Evolutionary conservation across 1,284 basidiomycete species (phyloP).

Genomic region (Irpex sp.): DNA sequence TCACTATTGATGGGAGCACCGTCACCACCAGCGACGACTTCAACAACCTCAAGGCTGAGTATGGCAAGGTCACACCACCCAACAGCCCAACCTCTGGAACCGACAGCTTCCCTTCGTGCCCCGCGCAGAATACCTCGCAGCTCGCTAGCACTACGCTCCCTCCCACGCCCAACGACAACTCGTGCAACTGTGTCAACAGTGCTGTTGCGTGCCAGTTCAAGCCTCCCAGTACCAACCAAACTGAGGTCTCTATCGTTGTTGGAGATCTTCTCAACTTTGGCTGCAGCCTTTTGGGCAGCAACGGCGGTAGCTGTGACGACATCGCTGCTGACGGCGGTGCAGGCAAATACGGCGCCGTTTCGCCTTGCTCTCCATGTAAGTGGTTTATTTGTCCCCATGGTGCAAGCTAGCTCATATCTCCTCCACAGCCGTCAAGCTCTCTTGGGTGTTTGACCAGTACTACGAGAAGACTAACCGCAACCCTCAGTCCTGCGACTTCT

Average conservation of each 20-base stretch:
- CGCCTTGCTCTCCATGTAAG: conserved; percentile 73
- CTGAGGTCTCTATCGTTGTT: conserved; percentile 45
- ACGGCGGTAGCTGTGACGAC: conserved; percentile 59
- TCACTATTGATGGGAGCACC: conserved; percentile 65
- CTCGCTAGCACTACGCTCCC: conserved; percentile 71
- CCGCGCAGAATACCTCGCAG: conserved; percentile 53
- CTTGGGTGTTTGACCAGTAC: conserved; percentile 80
- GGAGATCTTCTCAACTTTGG: conserved; percentile 67
- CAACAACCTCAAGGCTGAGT: conserved; percentile 59
- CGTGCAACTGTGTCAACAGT: conserved; percentile 75
- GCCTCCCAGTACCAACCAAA: conserved; percentile 55
- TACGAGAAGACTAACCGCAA: conserved; percentile 66
- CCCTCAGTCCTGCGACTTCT: conserved; percentile 67
- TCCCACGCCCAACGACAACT: conserved; percentile 76
- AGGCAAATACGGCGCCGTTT: conserved; percentile 75
- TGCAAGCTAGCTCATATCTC: conserved; percentile 11
- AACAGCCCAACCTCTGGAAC: conserved; percentile 64
- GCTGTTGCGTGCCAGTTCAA: conserved; percentile 73
- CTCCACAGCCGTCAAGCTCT: conserved; percentile 65
- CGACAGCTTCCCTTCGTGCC: conserved; percentile 63
- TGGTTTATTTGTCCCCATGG: conserved; percentile 16
- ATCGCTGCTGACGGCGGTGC: conserved; percentile 72
- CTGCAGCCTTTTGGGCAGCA: conserved; percentile 67
- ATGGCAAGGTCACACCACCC: conserved; percentile 53
- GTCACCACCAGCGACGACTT: conserved; percentile 72